A percentile compares a stretch with the other conserved stretches of the same genome.
Conservation (phyloP, 257 asterid species). For the Solanum chiquidenum region DNA sequence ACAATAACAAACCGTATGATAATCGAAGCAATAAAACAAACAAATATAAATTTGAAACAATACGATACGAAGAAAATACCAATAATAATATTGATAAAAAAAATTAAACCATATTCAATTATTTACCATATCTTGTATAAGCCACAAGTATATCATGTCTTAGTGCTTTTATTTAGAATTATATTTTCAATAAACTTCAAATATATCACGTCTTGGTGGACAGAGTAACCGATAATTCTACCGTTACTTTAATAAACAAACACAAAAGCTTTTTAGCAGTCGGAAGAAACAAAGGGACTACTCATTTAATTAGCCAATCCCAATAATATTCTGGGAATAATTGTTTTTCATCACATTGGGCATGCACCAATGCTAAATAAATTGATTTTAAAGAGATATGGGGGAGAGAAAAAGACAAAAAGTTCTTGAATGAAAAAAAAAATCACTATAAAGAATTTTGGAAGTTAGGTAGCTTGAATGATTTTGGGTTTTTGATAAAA, state of each 20-base stretch:
- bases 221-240: not conserved
- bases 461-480: not conserved
- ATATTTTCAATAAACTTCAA: no score
- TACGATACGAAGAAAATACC: not conserved
- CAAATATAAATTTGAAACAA: not conserved
- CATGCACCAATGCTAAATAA: not conserved
- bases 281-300: not conserved
- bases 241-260: not conserved
- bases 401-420: not conserved
- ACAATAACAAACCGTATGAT: not conserved
- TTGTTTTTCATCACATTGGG: not conserved
- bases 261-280: not conserved
- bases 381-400: not conserved
- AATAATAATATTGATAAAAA: no score
- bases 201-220: accelerated
- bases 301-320: not conserved
- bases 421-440: not conserved
- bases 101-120: no score
- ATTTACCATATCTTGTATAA: no score
- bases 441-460: not conserved
- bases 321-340: not conserved
- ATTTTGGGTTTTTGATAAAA: not conserved
- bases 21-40: not conserved
- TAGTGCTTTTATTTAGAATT: no score
- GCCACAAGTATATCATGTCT: accelerated